A percentile compares a stretch with the other conserved stretches of the same genome.
phyloP scores from a whole-genome alignment of 1,284 basidiomycete genomes.

The Volvariella surrecta region DNA sequence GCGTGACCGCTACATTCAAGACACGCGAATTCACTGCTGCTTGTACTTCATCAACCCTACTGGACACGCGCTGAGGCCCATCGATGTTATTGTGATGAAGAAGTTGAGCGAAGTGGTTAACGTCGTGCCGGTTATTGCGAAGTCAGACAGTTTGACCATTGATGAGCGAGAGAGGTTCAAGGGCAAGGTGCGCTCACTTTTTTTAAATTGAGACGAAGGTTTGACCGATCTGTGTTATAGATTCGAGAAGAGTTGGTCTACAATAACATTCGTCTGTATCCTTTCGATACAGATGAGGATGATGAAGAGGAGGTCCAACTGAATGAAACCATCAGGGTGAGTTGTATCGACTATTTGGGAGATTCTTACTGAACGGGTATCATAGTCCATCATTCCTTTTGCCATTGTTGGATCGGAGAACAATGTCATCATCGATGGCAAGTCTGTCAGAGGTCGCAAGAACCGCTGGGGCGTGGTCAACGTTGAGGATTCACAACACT shows the following conservation, averaged over 20 bases:
- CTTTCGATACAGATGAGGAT: slow-evolving; percentile 94
- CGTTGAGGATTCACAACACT: slow-evolving; percentile 94
- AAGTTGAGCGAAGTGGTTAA: slow-evolving; percentile 98
- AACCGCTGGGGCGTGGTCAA: slow-evolving; percentile 98
- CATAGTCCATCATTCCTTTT: slow-evolving; percentile 88
- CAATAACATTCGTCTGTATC: slow-evolving; percentile 92
- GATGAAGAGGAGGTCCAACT: slow-evolving; percentile 89
- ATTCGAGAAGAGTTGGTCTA: slow-evolving; percentile 91
- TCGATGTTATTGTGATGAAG: slow-evolving; percentile 98
- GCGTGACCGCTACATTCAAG: slow-evolving; percentile 97
- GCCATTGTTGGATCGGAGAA: slow-evolving; percentile 95
- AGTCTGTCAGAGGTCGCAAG: slow-evolving; percentile 91
- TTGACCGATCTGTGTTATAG: slow-evolving; percentile 24
- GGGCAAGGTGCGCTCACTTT: slow-evolving; percentile 50
- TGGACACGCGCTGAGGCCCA: slow-evolving; percentile 86
- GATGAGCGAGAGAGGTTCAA: slow-evolving; percentile 95
- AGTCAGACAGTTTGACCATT: slow-evolving; percentile 91
- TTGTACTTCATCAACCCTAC: slow-evolving; percentile 98
- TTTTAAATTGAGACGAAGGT: not conserved
- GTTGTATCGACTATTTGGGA: slow-evolving; percentile 18
- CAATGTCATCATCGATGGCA: slow-evolving; percentile 92
- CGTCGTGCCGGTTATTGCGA: slow-evolving; percentile 97
- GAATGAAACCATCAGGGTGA: slow-evolving; percentile 85
- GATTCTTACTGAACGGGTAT: not conserved
- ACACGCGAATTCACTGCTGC: slow-evolving; percentile 98